Conservation (phyloP, 202 grass and related monocot genomes). For the Cymbopogon flexuosus region DNA sequence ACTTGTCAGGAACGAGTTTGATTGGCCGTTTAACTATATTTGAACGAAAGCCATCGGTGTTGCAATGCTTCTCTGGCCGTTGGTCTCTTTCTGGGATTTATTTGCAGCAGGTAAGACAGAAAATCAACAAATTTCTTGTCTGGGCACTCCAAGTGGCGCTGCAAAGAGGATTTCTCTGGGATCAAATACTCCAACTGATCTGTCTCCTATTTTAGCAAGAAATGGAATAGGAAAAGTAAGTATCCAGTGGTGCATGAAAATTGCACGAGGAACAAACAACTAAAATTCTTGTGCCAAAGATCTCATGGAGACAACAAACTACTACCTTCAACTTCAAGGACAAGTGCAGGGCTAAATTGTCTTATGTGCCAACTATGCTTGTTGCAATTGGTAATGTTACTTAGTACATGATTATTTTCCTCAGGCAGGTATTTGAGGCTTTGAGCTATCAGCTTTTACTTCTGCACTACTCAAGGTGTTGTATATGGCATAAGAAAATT, state of each 20-base stretch:
- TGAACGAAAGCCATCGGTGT: constrained; percentile 74
- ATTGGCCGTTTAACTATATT: constrained; percentile 42
- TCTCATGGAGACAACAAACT: background rate
- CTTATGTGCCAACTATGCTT: background rate
- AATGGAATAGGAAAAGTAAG: constrained; percentile 15
- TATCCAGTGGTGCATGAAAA: background rate
- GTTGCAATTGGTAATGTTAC: background rate
- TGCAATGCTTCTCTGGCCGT: constrained; percentile 76
- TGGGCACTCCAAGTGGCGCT: constrained; percentile 48
- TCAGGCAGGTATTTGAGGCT: too few species aligned
- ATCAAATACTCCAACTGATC: constrained; percentile 77
- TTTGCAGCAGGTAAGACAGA: constrained; percentile 79
- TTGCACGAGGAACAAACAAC: background rate
- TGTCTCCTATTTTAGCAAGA: constrained; percentile 53
- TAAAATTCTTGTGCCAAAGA: background rate
- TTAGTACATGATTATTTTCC: background rate
- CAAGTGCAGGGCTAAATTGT: background rate
- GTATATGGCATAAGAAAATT: background rate
- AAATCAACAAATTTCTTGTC: constrained; percentile 90
- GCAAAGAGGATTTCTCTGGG: constrained; percentile 80
- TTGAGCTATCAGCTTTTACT: background rate
- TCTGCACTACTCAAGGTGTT: background rate
- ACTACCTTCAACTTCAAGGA: background rate
- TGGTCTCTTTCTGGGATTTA: constrained; percentile 73
- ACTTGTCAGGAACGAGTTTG: constrained; percentile 3